phyloP scores from a whole-genome alignment of 1,284 basidiomycete genomes.

The Ustilago xerochloae region DNA sequence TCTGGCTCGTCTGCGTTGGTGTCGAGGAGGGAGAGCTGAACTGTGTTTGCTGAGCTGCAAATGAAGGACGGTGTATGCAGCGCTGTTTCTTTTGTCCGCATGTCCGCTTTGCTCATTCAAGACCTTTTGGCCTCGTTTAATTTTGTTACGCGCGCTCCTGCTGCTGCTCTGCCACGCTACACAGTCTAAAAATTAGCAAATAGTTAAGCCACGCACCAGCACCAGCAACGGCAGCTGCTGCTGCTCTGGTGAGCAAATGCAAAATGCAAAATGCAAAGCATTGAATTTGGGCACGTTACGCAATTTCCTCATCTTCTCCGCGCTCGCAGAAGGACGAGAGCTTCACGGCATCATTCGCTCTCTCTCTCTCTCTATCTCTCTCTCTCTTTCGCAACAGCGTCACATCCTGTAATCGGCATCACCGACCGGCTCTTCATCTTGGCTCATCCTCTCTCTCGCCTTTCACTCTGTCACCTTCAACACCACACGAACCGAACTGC shows the following conservation, averaged over 20 bases:
- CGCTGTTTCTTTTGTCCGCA: constrained; percentile 2
- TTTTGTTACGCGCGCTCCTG: neutral
- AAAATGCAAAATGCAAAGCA: too few species aligned
- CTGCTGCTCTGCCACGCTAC: neutral
- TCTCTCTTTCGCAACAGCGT: neutral
- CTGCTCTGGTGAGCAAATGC: too few species aligned
- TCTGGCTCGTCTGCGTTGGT: too few species aligned
- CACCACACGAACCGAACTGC: too few species aligned
- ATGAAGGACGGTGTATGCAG: neutral
- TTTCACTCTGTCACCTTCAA: too few species aligned
- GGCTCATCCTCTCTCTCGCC: neutral
- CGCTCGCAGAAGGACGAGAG: neutral
- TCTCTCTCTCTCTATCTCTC: neutral
- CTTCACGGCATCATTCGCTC: neutral
- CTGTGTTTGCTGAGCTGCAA: neutral
- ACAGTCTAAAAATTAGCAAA: too few species aligned
- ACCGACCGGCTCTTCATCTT: neutral
- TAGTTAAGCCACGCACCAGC: too few species aligned
- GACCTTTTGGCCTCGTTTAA: neutral
- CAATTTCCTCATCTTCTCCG: neutral
- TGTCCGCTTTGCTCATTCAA: constrained; percentile 21
- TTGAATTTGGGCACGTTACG: neutral
- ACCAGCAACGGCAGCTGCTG: too few species aligned
- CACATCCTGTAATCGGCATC: neutral
- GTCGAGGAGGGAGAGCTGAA: too few species aligned